Conservation (phyloP, 1,284 basidiomycete genomes). For the Porodaedalea pini region DNA sequence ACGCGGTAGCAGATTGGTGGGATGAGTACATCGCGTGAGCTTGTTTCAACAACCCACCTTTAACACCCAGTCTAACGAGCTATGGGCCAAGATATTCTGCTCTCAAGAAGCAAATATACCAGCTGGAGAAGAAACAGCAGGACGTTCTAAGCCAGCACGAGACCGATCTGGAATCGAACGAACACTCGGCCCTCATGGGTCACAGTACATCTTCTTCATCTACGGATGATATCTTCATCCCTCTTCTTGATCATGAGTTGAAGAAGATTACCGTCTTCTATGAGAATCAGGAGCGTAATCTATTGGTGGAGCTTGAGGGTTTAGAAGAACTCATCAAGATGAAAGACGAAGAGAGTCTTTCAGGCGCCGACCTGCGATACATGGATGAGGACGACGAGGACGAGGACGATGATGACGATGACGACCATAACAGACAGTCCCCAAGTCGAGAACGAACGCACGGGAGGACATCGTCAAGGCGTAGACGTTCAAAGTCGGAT, state of each 20-base stretch:
- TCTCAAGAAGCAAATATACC: constrained; percentile 84
- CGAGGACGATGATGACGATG: constrained; percentile 66
- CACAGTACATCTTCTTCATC: constrained; percentile 33
- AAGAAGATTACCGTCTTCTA: constrained; percentile 85
- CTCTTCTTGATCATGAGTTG: constrained; percentile 81
- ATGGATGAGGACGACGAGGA: constrained; percentile 53
- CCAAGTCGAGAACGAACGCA: constrained; percentile 20
- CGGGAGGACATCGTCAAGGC: constrained; percentile 21
- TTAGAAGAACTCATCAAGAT: constrained; percentile 64
- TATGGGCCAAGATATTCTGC: constrained; percentile 63
- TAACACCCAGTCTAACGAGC: neutral
- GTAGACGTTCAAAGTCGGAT: constrained; percentile 22
- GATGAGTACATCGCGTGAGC: constrained; percentile 86
- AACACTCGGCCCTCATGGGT: constrained; percentile 51
- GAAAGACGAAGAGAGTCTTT: constrained; percentile 66
- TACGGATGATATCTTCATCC: constrained; percentile 62
- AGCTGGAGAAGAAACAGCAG: constrained; percentile 71
- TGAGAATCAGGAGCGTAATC: constrained; percentile 68
- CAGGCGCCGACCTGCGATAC: constrained; percentile 41
- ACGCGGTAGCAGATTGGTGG: constrained; percentile 93
- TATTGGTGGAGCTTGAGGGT: constrained; percentile 58
- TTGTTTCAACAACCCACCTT: neutral
- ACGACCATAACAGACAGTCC: constrained; percentile 50
- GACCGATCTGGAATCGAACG: constrained; percentile 65
- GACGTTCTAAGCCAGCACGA: constrained; percentile 36